A percentile compares a stretch with the other conserved stretches of the same genome.
Evolutionary conservation across 371 early-diverging fungal species (phyloP).

Genomic region (Mortierella sp.): DNA sequence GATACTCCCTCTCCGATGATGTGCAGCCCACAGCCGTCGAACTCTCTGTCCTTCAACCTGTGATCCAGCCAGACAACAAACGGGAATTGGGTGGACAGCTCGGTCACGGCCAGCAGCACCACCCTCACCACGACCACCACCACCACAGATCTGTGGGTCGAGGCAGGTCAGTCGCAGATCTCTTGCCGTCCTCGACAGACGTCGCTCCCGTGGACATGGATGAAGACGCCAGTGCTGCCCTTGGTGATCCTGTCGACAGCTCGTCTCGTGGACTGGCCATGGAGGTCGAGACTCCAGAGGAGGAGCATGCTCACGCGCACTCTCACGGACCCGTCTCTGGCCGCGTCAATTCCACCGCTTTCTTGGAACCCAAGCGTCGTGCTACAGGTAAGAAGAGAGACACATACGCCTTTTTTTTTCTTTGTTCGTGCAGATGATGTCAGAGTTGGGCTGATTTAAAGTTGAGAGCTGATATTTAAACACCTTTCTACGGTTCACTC

Average conservation of each 20-base stretch:
- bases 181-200: not conserved
- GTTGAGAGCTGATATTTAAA: not conserved
- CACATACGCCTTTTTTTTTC: not conserved
- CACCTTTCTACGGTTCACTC: not conserved
- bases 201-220: not conserved
- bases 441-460: not conserved
- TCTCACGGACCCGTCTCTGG: not conserved
- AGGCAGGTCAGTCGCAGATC: not conserved
- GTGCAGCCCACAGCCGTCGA: constrained; percentile 24
- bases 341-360: not conserved
- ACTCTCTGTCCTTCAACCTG: constrained; percentile 33
- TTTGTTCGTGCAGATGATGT: not conserved
- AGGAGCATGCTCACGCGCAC: not conserved
- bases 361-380: constrained; percentile 8
- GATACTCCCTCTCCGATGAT: constrained; percentile 13
- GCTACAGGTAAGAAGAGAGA: not conserved
- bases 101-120: not conserved
- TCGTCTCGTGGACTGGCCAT: not conserved
- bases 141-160: not conserved
- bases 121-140: constrained; percentile 1
- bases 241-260: not conserved
- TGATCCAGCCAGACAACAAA: constrained; percentile 33
- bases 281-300: not conserved
- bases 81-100: not conserved
- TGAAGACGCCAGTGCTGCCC: not conserved